A percentile compares a stretch with the other conserved stretches of the same genome.
Conservation (phyloP, 305 asterid genomes). For the Striga hermonthica region DNA sequence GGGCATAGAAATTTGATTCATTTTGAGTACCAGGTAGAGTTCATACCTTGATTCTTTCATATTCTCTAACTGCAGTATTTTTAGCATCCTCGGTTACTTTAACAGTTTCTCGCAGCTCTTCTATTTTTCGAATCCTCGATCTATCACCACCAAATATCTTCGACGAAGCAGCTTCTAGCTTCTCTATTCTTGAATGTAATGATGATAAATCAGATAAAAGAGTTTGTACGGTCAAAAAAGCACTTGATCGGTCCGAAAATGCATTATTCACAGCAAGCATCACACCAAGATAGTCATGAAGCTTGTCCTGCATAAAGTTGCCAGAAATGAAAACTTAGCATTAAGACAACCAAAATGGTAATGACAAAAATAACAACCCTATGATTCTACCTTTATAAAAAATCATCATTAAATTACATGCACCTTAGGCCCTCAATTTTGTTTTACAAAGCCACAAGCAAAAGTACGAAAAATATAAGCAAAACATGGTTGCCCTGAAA, state of each 20-base stretch:
- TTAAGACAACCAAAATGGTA: conserved; percentile 19
- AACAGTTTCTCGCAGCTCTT: conserved; percentile 73
- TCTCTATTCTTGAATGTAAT: conserved; percentile 70
- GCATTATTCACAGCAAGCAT: conserved; percentile 92
- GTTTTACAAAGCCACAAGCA: neutral
- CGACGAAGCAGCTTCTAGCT: conserved; percentile 88
- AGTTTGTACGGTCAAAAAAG: conserved; percentile 88
- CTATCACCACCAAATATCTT: conserved; percentile 95
- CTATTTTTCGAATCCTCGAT: conserved; percentile 78
- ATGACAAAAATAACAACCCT: neutral
- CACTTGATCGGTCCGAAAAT: conserved; percentile 84
- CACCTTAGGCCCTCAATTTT: neutral
- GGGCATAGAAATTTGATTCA: neutral
- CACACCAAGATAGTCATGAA: conserved; percentile 91
- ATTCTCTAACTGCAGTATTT: conserved; percentile 64
- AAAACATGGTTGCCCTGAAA: neutral
- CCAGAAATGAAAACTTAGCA: neutral
- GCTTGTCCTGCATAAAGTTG: conserved; percentile 63
- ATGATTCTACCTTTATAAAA: neutral
- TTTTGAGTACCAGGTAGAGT: conserved; percentile 28
- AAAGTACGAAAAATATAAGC: neutral
- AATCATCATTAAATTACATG: neutral
- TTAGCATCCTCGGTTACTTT: conserved; percentile 77
- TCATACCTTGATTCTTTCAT: conserved; percentile 73
- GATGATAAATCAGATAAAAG: conserved; percentile 77